Base-by-base conservation (phyloP, 148 eudicot species). In the Bassia scoparia region DNA sequence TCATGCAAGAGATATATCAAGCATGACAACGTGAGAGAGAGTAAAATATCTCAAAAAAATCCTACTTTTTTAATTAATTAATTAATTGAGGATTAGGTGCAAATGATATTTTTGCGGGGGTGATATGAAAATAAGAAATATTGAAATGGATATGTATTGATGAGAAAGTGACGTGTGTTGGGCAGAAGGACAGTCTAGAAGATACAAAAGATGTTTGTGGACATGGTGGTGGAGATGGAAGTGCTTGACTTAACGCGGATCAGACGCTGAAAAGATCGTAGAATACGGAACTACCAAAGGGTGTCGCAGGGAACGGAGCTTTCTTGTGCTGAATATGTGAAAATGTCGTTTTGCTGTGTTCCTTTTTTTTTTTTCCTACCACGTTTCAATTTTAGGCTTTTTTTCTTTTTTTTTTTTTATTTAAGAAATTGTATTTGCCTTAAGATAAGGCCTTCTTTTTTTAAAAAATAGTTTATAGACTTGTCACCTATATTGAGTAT, bases 201-300 rank as follows among this genome's bases (percentile, higher is more conserved):
- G 98, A 93, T 67, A 60, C 98, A 93, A 73, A 83, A 86, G 82
- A 84, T 87, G 74, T 90, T 93, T 59, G 87, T 90, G 84, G 98
- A 90, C 0, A 83, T 91, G 77, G 93, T 90, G 92, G 94, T 55
- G 88, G 83, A 4, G 96, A 88, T 89, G 81, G 88, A 85, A 82
- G 80, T 56, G 75, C 59, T 82, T 79, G 79, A 79, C 69, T 74
- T 23, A 74, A 46, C 14, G 21, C 64, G 0, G 74, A 89, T 84
- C 90, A 69, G 49, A 83, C 85, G 80, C 83, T 5, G 70, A 90
- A 87, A 76, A 77, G 87, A 78, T 59, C 84, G 89, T 7, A 83
- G 80, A n/a, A n/a, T n/a, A n/a, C 48, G 48, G 75, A 10, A 15
- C 79, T 29, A 23, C 79, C n/a, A 79, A 64, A 79, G 78, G 70